Conservation (phyloP, 140 eudicot species). For the Bidens hawaiensis region DNA sequence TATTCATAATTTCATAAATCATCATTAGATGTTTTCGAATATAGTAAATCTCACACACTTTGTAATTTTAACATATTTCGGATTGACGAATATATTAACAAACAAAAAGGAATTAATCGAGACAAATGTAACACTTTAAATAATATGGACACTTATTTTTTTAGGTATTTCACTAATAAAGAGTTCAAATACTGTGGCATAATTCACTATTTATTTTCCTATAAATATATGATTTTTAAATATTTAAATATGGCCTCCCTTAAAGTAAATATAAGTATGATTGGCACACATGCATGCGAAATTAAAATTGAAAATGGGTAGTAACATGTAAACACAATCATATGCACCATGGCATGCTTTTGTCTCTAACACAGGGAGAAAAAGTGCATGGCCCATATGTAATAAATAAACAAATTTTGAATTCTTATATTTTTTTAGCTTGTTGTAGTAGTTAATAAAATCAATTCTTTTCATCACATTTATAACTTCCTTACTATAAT, state of each 20-base stretch:
- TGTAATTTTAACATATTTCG: no score
- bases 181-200: not conserved
- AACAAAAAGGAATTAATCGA: no score
- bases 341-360: slow-evolving; percentile 29
- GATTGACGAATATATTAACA: no score
- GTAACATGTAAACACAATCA: slow-evolving; percentile 38
- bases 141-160: not conserved
- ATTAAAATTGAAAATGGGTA: slow-evolving; percentile 13
- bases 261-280: slow-evolving; percentile 22
- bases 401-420: not conserved
- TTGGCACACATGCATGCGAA: slow-evolving; percentile 38
- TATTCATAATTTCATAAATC: no score
- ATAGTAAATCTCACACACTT: no score
- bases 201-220: no score
- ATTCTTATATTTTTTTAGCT: not conserved
- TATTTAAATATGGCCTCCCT: not conserved
- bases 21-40: no score
- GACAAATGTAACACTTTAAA: no score
- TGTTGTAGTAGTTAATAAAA: not conserved
- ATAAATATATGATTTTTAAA: not conserved
- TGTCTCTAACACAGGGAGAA: slow-evolving; percentile 19
- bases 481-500: not conserved
- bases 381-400: slow-evolving; percentile 17
- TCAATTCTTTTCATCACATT: not conserved
- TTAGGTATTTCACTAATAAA: not conserved